A percentile compares a stretch with the other conserved stretches of the same genome.
phyloP scores from a whole-genome alignment of 2,329 filamentous ascomycete genomes.

The Cordyceps cicadae region DNA sequence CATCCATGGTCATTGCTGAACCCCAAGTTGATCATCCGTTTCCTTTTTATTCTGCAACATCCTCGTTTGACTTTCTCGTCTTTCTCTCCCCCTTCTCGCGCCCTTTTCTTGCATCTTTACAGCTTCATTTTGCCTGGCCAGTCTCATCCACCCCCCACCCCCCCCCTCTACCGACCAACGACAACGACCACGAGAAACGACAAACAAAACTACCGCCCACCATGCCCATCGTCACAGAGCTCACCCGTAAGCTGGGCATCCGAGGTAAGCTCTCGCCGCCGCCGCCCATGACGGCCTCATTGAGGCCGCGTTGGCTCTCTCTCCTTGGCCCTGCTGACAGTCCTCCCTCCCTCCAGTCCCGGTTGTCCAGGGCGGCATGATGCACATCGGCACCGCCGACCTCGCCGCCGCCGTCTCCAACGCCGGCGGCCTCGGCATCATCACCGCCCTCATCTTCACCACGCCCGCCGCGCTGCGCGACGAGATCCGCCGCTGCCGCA shows the following conservation, averaged over 20 bases:
- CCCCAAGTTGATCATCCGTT: background rate
- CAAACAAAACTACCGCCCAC: slow-evolving; percentile 14
- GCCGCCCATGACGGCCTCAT: background rate
- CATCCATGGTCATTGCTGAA: background rate
- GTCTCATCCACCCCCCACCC: background rate
- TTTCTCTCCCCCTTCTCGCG: background rate
- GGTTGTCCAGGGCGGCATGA: slow-evolving; percentile 80
- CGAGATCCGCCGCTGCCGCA: slow-evolving; percentile 81
- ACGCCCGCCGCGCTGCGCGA: slow-evolving; percentile 84
- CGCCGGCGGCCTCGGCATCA: slow-evolving; percentile 73
- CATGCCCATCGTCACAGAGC: slow-evolving; percentile 51
- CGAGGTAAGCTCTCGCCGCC: slow-evolving; percentile 26
- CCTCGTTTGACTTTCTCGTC: background rate
- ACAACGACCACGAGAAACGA: background rate
- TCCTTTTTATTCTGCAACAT: background rate
- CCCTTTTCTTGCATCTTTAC: background rate
- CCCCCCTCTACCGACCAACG: background rate
- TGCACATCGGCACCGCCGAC: slow-evolving; percentile 76
- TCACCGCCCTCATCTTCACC: slow-evolving; percentile 87
- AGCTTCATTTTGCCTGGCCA: background rate
- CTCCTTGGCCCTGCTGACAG: background rate
- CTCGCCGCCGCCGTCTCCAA: slow-evolving; percentile 69
- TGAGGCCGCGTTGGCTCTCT: background rate
- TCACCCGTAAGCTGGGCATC: slow-evolving; percentile 51
- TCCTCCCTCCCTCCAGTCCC: slow-evolving; percentile 46